Evolutionary conservation across 805 yeast species (phyloP).

Genomic region (Zygosaccharomyces gambellarensis): DNA sequence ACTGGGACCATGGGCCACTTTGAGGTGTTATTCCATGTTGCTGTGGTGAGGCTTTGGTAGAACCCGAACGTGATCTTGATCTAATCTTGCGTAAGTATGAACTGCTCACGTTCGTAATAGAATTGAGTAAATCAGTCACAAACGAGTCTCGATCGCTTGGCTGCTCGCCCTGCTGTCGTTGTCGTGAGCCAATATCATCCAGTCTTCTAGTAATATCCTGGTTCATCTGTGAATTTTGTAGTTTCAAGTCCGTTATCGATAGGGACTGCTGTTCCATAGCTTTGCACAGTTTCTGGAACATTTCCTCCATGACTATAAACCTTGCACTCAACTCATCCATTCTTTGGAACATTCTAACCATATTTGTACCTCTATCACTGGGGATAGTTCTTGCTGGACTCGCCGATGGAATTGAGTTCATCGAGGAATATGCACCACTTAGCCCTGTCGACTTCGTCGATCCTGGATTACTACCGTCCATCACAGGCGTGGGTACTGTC

Average conservation of each 20-base stretch:
- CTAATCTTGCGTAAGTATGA: slow-evolving; percentile 23
- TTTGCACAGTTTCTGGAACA: slow-evolving; percentile 24
- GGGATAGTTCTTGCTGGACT: slow-evolving; percentile 11
- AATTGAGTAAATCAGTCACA: slow-evolving; percentile 27
- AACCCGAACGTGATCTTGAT: slow-evolving; percentile 5
- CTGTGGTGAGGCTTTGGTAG: neutral
- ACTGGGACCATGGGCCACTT: slow-evolving; percentile 2
- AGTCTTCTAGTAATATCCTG: slow-evolving; percentile 6
- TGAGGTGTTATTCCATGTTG: neutral
- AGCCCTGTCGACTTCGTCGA: slow-evolving; percentile 10
- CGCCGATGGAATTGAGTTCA: slow-evolving; percentile 9
- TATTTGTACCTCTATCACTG: slow-evolving; percentile 12
- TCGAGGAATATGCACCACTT: slow-evolving; percentile 8
- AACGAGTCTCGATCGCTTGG: slow-evolving; percentile 18
- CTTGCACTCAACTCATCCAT: slow-evolving; percentile 33
- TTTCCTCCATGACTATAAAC: slow-evolving; percentile 31
- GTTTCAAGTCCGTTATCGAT: slow-evolving; percentile 13
- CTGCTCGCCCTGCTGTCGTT: slow-evolving; percentile 2
- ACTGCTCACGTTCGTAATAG: slow-evolving; percentile 29
- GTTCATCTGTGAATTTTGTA: slow-evolving; percentile 7
- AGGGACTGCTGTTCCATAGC: slow-evolving; percentile 23
- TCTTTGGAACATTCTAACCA: slow-evolving; percentile 29
- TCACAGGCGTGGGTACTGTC: slow-evolving; percentile 13
- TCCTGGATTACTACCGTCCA: slow-evolving; percentile 12
- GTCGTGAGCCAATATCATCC: slow-evolving; percentile 4